These are phyloP conservation scores for Daucus carota DNA, from an alignment of 129 eudicot species.

Conservation along the genomic window DH1_v3.0 NC_030381.2:4430501-4431000, in stretches of 20 bases:
- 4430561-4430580: neutral
- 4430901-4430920: neutral
- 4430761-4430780: neutral
- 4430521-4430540: no score
- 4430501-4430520: no score
- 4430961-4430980: neutral
- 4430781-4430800: no score
- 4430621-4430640: neutral
- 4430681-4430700: neutral
- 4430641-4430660: neutral
- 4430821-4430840: conserved; percentile 27
- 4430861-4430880: conserved; percentile 71
- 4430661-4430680: neutral
- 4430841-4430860: conserved; percentile 71
- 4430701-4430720: neutral
- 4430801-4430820: conserved; percentile 28
- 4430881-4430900: conserved; percentile 64
- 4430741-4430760: neutral
- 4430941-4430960: neutral
- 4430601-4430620: neutral
- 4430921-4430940: neutral
- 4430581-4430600: neutral
- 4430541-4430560: no score
- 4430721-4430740: neutral
- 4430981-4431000: conserved; percentile 2